Percentiles rank a stretch among this genome's conserved stretches.
phyloP scores from a whole-genome alignment of 306 rosid species.

The Prunus mongolica region DNA sequence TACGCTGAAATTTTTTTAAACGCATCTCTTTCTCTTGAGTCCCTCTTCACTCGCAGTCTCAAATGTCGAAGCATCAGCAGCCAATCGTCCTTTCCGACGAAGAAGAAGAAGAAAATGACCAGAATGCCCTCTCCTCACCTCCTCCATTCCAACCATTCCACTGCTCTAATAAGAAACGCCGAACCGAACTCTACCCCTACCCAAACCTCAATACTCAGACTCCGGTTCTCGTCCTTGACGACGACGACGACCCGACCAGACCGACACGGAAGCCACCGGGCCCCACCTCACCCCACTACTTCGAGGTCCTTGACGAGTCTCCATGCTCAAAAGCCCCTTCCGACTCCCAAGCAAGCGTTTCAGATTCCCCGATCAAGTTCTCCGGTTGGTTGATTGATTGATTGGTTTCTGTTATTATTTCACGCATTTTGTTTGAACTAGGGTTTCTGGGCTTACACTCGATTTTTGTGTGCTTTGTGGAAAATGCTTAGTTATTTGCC shows the following conservation, averaged over 20 bases:
- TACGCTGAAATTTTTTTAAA: too few species aligned
- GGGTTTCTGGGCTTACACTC: background rate
- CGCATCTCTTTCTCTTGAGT: background rate
- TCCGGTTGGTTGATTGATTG: slow-evolving; percentile 33
- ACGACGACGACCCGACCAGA: slow-evolving; percentile 37
- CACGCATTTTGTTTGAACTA: background rate
- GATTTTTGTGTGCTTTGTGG: background rate
- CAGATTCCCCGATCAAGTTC: slow-evolving; percentile 25
- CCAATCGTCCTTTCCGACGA: slow-evolving; percentile 85
- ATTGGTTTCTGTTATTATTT: background rate
- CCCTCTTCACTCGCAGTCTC: background rate
- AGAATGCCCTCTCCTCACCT: slow-evolving; percentile 21
- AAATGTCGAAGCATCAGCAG: slow-evolving; percentile 29
- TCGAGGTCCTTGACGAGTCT: slow-evolving; percentile 55
- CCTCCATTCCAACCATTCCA: slow-evolving; percentile 28
- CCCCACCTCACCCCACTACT: slow-evolving; percentile 28
- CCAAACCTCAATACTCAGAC: slow-evolving; percentile 20
- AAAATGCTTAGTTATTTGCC: background rate
- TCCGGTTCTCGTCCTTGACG: slow-evolving; percentile 58
- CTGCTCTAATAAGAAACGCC: slow-evolving; percentile 60
- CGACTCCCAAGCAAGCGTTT: slow-evolving; percentile 33
- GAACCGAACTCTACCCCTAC: slow-evolving; percentile 33
- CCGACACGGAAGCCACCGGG: slow-evolving; percentile 45
- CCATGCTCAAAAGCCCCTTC: slow-evolving; percentile 52
- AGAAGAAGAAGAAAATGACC: slow-evolving; percentile 62